These are phyloP conservation scores for Striga asiatica DNA, from an alignment of 257 asterid species.

Conservation along the genomic window DNA sequence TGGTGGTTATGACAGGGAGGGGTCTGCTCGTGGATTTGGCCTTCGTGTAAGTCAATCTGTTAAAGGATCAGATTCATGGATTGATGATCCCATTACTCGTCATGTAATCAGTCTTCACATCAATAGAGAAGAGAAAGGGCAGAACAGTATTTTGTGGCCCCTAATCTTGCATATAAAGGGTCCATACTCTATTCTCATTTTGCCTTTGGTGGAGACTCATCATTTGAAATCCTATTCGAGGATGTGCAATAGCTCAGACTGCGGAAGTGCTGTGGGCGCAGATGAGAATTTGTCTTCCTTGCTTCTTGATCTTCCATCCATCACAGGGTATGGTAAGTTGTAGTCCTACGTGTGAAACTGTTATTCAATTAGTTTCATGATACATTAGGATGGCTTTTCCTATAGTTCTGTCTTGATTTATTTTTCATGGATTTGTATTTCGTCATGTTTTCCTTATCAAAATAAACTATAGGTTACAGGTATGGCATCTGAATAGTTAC, in stretches of 20 bases:
- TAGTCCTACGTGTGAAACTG: conserved; percentile 11
- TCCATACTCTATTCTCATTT: conserved; percentile 50
- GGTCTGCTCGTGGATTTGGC: conserved; percentile 86
- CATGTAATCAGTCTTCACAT: conserved; percentile 57
- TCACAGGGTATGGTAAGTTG: conserved; percentile 96
- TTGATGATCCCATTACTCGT: conserved; percentile 90
- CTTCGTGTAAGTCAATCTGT: conserved; percentile 57
- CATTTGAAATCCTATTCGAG: conserved; percentile 66
- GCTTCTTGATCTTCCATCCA: conserved; percentile 80
- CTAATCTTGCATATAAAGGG: conserved; percentile 67
- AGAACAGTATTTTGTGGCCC: conserved; percentile 63
- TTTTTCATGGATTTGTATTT: too few relatives aligned
- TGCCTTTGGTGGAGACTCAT: conserved; percentile 78
- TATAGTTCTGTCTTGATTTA: background rate
- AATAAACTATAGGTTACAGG: too few relatives aligned
- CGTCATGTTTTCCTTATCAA: too few relatives aligned
- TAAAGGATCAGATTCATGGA: conserved; percentile 95
- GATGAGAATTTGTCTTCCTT: conserved; percentile 68
- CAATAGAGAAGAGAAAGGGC: conserved; percentile 46
- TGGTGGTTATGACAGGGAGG: conserved; percentile 48
- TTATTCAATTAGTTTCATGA: background rate
- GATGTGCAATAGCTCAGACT: conserved; percentile 56
- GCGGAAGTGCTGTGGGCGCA: conserved; percentile 68
- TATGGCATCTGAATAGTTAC: conserved; percentile 1
- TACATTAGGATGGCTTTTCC: background rate